Base-by-base conservation (phyloP, 1,284 basidiomycete species). In the Vanrija sp. region DNA sequence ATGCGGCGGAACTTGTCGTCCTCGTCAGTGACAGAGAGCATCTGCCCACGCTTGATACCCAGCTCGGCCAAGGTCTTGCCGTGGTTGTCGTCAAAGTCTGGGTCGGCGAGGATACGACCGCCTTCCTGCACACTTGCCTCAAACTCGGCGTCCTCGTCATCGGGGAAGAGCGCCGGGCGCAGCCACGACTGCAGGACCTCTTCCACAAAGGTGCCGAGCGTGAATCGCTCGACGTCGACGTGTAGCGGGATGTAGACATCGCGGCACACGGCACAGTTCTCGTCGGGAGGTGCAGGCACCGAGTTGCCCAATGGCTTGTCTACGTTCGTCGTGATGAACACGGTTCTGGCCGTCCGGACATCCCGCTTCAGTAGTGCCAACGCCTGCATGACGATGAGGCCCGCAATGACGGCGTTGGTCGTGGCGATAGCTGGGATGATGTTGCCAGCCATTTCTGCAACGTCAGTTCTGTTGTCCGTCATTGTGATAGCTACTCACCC, bases 401-500 rank as follows among this genome's bases (percentile, higher is more conserved):
- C 96, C 0, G 96, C 88, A 60, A 98, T 85, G 73, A 98, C 89
- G 14, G 96, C 96, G 73, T 99, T 99, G 8, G 96, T 99, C 0
- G 96, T 98, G 2, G 96, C 96, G 63, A 98, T 98, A 2, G 96
- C 96, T 1, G 96, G 96, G 59, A 96, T 97, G 71, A 98, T 98
- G 77, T 98, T 99, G 12, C 96, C 95, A 0, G 96, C 96, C 89
- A 98, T 98, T 78, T 98, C 93, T 93, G 69, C n/a, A 24, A 19
- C 25, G 61, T 62, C 44, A 65, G 59, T 51, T 47, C 0, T 15
- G 23, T 20, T 6, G 1, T 41, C 18, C 31, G 39, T 42, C 15
- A 47, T 4, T 20, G 15, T 31, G 31, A 4, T 31, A 9, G 9
- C 24, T 12, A 55, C 73, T 41, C 47, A 88, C 91, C 89, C 82